Evolutionary conservation across 2,329 filamentous ascomycete species (phyloP), one percentile per base, ranked within the genome.

Genomic region (Sclerotinia sclerotiorum): DNA sequence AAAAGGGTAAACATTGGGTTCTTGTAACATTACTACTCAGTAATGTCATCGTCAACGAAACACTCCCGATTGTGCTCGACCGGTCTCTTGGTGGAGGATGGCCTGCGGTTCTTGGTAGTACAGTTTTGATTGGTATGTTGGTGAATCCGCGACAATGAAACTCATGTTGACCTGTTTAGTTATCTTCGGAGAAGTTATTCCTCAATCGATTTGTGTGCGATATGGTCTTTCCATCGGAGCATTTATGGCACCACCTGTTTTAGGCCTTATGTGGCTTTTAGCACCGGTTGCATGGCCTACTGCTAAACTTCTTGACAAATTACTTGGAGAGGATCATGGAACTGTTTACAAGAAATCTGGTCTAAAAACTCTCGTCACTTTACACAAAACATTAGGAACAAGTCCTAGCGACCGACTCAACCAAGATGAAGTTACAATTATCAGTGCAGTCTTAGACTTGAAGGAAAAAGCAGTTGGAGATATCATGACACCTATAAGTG

Each of bases 401-500:
- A 90, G 91, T 42, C 90, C 90, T 15, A 86, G 86, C 51, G 93
- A 99, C 77, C 90, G 95, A 69, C 83, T 99, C 66, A 98, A 97
- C 79, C 91, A 97, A 74, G 95, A 99, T 77, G 95, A 99, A 79
- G 95, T 99, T 73, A 98, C 95, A 70, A 99, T 99, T 78, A 99
- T 99, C 79, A 97, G 92, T 73, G 94, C 95, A 49, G 95, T 98
- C 19, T 82, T 99, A 68, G 95, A 99, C 77, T 84, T 99, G 73
- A 99, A 98, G 82, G 94, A 95, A 73, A 99, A 99, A 82, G 85
- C 94, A 0, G 94, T 99, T 8, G 93, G 92, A 56, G 91, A 88
- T 76, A 97, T 99, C 77, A 99, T 99, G 95, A 99, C 96, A 0
- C 95, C 95, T 0, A 98, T 99, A 91, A 89, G 92, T 57, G 94